Conservation (phyloP, 2,329 filamentous ascomycete species). For the Colletotrichum viniferum region DNA sequence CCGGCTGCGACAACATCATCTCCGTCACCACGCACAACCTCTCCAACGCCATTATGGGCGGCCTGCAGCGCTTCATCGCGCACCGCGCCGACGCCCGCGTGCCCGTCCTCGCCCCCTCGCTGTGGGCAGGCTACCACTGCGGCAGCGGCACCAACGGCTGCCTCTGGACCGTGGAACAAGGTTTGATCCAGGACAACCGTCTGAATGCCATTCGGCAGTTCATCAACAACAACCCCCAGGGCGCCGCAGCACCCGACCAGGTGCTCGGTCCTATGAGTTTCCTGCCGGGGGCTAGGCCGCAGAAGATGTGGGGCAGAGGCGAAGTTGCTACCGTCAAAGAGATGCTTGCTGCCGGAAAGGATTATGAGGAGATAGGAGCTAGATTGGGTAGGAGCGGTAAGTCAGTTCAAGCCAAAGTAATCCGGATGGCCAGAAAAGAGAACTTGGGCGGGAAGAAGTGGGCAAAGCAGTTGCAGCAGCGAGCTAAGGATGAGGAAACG, state of each 20-base stretch:
- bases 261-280: not conserved
- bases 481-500: not conserved
- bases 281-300: not conserved
- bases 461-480: not conserved
- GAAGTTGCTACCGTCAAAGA: not conserved
- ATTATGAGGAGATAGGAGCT: not conserved
- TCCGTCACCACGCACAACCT: not conserved
- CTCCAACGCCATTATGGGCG: not conserved
- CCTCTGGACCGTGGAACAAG: not conserved
- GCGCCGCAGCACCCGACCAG: not conserved
- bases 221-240: not conserved
- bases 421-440: not conserved
- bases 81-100: constrained; percentile 16
- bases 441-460: not conserved
- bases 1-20: not conserved
- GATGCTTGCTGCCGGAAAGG: not conserved
- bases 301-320: not conserved
- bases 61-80: not conserved
- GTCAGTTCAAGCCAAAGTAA: not conserved
- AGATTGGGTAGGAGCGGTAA: not conserved
- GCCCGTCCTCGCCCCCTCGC: constrained; percentile 14
- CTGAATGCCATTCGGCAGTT: not conserved
- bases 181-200: not conserved
- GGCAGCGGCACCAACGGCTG: not conserved
- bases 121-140: not conserved